A percentile compares a stretch with the other conserved stretches of the same genome.
These are phyloP conservation scores for Venturiaceae sp. DNA, from an alignment of 2,329 filamentous ascomycete species.

Conservation along the genomic window DNA sequence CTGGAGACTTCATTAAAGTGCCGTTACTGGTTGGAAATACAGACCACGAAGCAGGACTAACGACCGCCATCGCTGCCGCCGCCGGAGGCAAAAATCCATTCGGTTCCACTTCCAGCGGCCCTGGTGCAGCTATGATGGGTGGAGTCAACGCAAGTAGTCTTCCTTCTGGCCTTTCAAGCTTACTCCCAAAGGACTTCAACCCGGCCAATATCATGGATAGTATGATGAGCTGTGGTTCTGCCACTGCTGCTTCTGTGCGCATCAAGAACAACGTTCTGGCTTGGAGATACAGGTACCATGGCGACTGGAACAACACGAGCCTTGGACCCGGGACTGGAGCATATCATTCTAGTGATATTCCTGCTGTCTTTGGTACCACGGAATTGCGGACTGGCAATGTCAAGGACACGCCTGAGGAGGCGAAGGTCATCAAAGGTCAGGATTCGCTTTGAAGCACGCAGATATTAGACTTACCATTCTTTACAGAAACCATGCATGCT, in stretches of 20 bases:
- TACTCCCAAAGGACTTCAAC: background rate
- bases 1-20: slow-evolving; percentile 1
- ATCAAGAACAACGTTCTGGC: background rate
- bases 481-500: background rate
- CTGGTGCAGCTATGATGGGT: background rate
- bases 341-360: slow-evolving; percentile 7
- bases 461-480: background rate
- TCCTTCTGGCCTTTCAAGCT: background rate
- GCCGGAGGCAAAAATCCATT: background rate
- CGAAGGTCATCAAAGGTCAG: background rate
- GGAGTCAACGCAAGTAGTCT: background rate
- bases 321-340: slow-evolving; percentile 9
- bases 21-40: slow-evolving; percentile 6
- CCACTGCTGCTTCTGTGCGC: background rate
- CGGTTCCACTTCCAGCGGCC: background rate
- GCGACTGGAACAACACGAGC: slow-evolving; percentile 4
- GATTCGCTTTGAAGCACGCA: background rate
- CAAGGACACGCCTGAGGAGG: background rate
- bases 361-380: slow-evolving; percentile 8
- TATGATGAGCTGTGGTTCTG: background rate
- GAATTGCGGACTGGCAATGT: background rate
- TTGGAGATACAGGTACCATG: slow-evolving; percentile 5
- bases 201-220: background rate
- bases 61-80: background rate
- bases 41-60: slow-evolving; percentile 1